Conservation (phyloP, 2,329 filamentous ascomycete genomes). For the Apiospora sp. region DNA sequence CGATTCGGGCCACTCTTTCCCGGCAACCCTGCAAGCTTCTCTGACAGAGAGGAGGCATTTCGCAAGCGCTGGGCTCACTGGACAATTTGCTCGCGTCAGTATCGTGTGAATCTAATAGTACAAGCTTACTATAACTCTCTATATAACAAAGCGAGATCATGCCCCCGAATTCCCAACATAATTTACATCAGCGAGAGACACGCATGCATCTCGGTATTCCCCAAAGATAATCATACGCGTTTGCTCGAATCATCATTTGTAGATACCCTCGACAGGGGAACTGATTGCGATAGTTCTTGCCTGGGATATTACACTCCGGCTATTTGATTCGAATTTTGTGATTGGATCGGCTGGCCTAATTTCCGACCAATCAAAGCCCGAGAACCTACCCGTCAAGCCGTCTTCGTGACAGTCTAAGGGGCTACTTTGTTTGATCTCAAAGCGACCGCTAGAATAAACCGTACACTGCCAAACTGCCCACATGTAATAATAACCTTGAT, state of each 20-base stretch:
- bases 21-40: not conserved
- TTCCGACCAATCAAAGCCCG: conserved; percentile 27
- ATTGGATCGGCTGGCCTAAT: conserved; percentile 32
- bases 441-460: too few species aligned
- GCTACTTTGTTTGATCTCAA: too few species aligned
- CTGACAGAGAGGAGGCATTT: not conserved
- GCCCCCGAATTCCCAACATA: not conserved
- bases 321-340: conserved; percentile 34
- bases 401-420: conserved; percentile 30
- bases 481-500: too few species aligned
- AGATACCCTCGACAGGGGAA: conserved; percentile 1
- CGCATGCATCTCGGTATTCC: not conserved
- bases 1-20: conserved; percentile 19
- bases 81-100: not conserved
- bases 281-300: not conserved
- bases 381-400: conserved; percentile 1
- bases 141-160: not conserved
- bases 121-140: not conserved
- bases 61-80: not conserved
- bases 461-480: too few species aligned
- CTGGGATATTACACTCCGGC: conserved; percentile 10
- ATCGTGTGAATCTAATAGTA: not conserved
- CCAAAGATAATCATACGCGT: not conserved
- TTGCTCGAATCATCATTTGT: conserved; percentile 4
- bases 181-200: not conserved